Conservation (phyloP, 768 basidiomycete genomes). For the Hericium rajendrae region DNA sequence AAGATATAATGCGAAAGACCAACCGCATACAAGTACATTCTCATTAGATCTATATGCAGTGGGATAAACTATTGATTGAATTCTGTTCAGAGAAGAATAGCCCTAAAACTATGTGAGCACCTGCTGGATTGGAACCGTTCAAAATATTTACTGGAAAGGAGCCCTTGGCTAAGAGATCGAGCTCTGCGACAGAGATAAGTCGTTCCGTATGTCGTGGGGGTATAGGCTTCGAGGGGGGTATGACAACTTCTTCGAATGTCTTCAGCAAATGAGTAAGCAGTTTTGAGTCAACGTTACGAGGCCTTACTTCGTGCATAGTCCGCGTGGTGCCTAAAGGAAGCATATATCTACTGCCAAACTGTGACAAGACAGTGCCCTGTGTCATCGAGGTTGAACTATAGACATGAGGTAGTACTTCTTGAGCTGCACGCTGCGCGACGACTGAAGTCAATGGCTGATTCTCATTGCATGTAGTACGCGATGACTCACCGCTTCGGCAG, state of each 20-base stretch:
- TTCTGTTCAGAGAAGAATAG: slow-evolving; percentile 87
- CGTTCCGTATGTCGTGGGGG: slow-evolving; percentile 67
- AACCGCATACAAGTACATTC: slow-evolving; percentile 90
- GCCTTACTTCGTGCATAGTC: slow-evolving; percentile 49
- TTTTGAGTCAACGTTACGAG: neutral
- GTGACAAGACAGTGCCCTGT: slow-evolving; percentile 59
- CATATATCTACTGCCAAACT: slow-evolving; percentile 67
- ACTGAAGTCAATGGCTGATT: neutral
- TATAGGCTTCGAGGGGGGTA: slow-evolving; percentile 76
- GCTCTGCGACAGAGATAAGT: slow-evolving; percentile 57
- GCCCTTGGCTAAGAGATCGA: slow-evolving; percentile 68
- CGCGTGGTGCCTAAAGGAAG: slow-evolving; percentile 78
- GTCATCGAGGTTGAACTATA: slow-evolving; percentile 59
- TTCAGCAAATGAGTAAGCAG: slow-evolving; percentile 21
- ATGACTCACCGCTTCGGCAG: slow-evolving; percentile 38
- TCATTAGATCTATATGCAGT: slow-evolving; percentile 94
- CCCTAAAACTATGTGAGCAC: neutral
- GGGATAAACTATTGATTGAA: slow-evolving; percentile 91
- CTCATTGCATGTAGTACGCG: neutral
- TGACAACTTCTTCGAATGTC: slow-evolving; percentile 82
- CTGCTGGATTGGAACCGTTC: neutral
- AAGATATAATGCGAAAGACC: slow-evolving; percentile 15
- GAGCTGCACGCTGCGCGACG: slow-evolving; percentile 33
- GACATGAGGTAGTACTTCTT: slow-evolving; percentile 76
- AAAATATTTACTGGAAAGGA: slow-evolving; percentile 68